Conservation (phyloP, 495 filamentous ascomycete genomes). For the Pseudotulostoma volvatum region DNA sequence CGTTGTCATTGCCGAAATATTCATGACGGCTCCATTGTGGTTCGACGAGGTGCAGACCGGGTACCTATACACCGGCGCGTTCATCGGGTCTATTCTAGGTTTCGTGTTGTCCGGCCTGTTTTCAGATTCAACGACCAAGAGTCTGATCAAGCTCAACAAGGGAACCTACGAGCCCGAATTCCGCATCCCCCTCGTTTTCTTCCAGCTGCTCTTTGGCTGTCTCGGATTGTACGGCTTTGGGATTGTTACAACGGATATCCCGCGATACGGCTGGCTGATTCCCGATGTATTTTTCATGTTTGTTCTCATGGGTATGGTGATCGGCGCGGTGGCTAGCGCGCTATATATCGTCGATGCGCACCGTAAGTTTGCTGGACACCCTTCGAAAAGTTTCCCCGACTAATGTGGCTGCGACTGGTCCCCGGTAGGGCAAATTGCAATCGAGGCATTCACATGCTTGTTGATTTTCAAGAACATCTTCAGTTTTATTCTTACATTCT, state of each 20-base stretch:
- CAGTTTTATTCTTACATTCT: conserved; percentile 69
- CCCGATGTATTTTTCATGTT: conserved; percentile 66
- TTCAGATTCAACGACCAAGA: conserved; percentile 53
- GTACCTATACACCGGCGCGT: conserved; percentile 78
- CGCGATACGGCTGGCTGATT: conserved; percentile 49
- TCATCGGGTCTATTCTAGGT: conserved; percentile 66
- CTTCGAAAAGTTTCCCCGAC: background rate
- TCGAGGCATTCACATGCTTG: conserved; percentile 83
- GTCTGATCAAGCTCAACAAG: conserved; percentile 54
- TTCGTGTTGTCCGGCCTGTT: conserved; percentile 58
- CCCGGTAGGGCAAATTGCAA: conserved; percentile 52
- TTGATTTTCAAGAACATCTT: conserved; percentile 91
- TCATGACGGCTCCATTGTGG: conserved; percentile 62
- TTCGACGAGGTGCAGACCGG: conserved; percentile 71
- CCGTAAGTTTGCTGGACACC: conserved; percentile 36
- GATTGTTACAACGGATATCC: conserved; percentile 41
- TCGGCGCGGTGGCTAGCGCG: conserved; percentile 70
- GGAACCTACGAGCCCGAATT: conserved; percentile 90
- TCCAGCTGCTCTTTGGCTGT: conserved; percentile 61
- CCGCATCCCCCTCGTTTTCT: conserved; percentile 61
- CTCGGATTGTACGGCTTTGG: conserved; percentile 78
- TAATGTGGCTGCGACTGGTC: conserved; percentile 3
- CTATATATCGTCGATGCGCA: conserved; percentile 94
- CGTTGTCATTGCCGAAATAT: conserved; percentile 68
- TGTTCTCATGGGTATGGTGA: conserved; percentile 73